These are phyloP conservation scores for Themeda triandra DNA, from an alignment of 176 grass and related monocot species.

Conservation along the genomic window DNA sequence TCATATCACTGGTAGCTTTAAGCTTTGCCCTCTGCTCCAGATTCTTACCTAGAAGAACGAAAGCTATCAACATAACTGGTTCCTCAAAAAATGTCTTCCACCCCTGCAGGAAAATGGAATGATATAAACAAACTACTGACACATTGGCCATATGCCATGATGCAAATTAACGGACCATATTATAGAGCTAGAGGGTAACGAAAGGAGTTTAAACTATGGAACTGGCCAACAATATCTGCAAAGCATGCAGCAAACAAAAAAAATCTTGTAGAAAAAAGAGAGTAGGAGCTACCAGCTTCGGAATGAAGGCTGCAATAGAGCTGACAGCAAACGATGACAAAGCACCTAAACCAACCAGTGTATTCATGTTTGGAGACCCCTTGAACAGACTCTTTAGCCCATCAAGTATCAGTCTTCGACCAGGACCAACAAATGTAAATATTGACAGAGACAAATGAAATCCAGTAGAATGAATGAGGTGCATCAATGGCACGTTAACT, in stretches of 20 bases:
- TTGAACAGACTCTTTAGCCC: constrained; percentile 75
- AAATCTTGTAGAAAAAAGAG: background rate
- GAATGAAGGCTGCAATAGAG: constrained; percentile 75
- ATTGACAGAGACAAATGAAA: constrained; percentile 93
- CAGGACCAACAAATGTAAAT: constrained; percentile 89
- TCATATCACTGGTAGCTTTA: constrained; percentile 99
- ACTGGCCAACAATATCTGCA: constrained; percentile 14
- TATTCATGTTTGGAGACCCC: constrained; percentile 95
- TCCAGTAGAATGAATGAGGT: constrained; percentile 73
- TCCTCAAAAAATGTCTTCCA: constrained; percentile 99
- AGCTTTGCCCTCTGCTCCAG: constrained; percentile 92
- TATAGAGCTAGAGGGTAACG: constrained; percentile 13
- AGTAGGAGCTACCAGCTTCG: constrained; percentile 68
- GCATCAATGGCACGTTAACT: constrained; percentile 59
- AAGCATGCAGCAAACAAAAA: constrained; percentile 16
- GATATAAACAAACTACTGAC: constrained; percentile 25
- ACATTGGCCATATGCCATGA: background rate
- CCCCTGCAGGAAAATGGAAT: constrained; percentile 57
- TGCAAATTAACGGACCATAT: constrained; percentile 2
- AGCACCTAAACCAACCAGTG: constrained; percentile 92
- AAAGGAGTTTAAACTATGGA: constrained; percentile 22
- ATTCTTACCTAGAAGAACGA: constrained; percentile 95
- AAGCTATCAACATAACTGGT: constrained; percentile 98
- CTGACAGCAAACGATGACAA: constrained; percentile 92
- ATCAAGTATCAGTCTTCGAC: constrained; percentile 79